phyloP scores from a whole-genome alignment of 2,329 filamentous ascomycete species.

The Pseudocercospora macadamiae region DNA sequence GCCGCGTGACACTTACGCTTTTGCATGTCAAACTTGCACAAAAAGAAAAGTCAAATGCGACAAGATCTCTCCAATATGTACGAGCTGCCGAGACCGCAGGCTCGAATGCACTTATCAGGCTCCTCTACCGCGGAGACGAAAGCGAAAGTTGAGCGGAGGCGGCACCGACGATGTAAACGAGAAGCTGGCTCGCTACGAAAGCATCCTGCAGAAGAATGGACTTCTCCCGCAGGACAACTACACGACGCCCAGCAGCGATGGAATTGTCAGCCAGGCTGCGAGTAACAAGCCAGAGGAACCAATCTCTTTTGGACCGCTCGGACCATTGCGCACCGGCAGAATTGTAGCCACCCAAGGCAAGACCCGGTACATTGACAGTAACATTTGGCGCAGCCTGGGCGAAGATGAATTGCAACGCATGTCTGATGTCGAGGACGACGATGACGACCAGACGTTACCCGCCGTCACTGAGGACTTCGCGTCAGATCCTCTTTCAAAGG shows the following conservation, averaged over 20 bases:
- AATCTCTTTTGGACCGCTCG: neutral
- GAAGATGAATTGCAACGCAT: constrained; percentile 25
- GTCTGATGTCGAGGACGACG: constrained; percentile 20
- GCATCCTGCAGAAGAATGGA: constrained; percentile 40
- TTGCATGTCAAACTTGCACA: neutral
- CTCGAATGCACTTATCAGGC: neutral
- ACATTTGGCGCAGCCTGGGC: constrained; percentile 23
- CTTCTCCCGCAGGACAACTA: constrained; percentile 27
- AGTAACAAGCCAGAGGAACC: neutral
- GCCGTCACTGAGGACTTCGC: constrained; percentile 25
- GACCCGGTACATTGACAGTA: constrained; percentile 45
- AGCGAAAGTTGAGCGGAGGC: neutral
- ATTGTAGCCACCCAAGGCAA: constrained; percentile 35
- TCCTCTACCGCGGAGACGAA: neutral
- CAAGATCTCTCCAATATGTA: neutral
- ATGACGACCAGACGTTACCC: constrained; percentile 27
- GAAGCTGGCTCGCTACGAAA: constrained; percentile 42
- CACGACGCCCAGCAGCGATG: neutral
- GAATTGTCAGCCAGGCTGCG: neutral
- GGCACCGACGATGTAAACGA: constrained; percentile 28
- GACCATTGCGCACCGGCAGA: constrained; percentile 8
- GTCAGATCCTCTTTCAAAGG: constrained; percentile 27
- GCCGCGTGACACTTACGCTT: neutral
- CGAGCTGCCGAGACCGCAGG: neutral
- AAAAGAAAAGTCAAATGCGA: neutral